Evolutionary conservation across 495 filamentous ascomycete species (phyloP).

Genomic region (Entonaema liquescens): DNA sequence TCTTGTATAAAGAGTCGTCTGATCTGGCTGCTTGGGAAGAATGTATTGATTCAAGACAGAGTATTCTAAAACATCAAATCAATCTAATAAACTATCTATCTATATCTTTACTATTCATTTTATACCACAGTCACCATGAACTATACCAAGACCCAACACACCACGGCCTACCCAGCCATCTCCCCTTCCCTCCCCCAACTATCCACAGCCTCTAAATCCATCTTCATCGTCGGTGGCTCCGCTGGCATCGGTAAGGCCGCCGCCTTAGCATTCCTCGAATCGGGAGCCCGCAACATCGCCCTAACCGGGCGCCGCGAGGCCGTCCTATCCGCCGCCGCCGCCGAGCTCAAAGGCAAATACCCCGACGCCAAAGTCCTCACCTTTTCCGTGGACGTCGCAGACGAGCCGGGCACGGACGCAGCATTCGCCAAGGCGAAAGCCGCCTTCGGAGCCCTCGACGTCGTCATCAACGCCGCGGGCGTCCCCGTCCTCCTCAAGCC

Average conservation of each 20-base stretch:
- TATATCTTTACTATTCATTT: neutral
- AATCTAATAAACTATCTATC: neutral
- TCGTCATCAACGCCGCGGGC: neutral
- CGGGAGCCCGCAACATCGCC: neutral
- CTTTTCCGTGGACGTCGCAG: neutral
- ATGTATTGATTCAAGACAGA: neutral
- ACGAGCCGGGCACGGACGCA: neutral
- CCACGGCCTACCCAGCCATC: slow-evolving; percentile 51
- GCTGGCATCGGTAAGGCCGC: slow-evolving; percentile 47
- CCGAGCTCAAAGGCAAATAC: neutral
- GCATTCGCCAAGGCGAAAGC: neutral
- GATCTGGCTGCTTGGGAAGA: neutral
- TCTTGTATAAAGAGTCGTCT: neutral
- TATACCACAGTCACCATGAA: slow-evolving; percentile 20
- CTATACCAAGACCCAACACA: slow-evolving; percentile 46
- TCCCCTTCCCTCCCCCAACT: slow-evolving; percentile 45
- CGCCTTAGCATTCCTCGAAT: neutral
- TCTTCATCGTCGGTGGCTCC: slow-evolving; percentile 53
- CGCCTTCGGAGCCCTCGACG: neutral
- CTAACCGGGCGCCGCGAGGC: neutral
- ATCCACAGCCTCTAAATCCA: slow-evolving; percentile 49
- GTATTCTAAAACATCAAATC: neutral
- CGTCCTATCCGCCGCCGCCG: neutral
- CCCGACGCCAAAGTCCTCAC: neutral
- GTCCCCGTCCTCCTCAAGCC: neutral